Base-by-base conservation (phyloP, 1,284 basidiomycete genomes). In the Marasmius tenuissimus region DNA sequence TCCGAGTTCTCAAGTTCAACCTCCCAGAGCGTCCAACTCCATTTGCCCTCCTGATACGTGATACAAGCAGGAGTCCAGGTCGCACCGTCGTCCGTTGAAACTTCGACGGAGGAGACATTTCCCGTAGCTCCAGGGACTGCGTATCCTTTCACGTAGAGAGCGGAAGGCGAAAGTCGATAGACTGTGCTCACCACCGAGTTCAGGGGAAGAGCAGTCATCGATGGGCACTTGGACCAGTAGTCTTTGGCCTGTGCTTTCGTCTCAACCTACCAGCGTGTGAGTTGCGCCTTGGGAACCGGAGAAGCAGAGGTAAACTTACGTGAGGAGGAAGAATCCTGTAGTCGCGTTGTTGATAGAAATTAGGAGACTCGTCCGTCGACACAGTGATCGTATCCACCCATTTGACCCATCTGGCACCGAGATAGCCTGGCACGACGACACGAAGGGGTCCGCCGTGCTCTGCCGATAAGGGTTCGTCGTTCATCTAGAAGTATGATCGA, bases 1-100 rank as follows among this genome's bases (percentile, higher is more conserved):
- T 63, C 72, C 20, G 71, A 69, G 59, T 68, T 70, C 11, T 73
- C 66, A 12, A 87, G 47, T 40, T 77, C 75, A 4, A 69, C 76
- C 68, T 88, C 85, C 88, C 88, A 89, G 34, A 89, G 69, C 8
- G 85, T 83, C 88, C 88, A 90, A 68, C 87, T 88, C 87, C 87
- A 89, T 66, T 70, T 78, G 4, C 86, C 86, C 57, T 85, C 76
- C 64, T 85, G 85, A 66, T 89, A 89, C 0, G 78, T 85, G 64
- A 88, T 84, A 22, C 70, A 71, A 16, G 84, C 81, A 8, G 75
- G 70, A 47, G 72, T 69, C 87, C 87, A 89, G 12, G 77, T 78
- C 57, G 67, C 63, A 5, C 86, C 88, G 3, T 73, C 74, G 68
- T 89, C 82, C 9, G 75, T 67, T 45, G 82, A 83, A 9, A 89